Evolutionary conservation across 345 rosid genomes (phyloP).

Genomic region (Passiflora organensis): DNA sequence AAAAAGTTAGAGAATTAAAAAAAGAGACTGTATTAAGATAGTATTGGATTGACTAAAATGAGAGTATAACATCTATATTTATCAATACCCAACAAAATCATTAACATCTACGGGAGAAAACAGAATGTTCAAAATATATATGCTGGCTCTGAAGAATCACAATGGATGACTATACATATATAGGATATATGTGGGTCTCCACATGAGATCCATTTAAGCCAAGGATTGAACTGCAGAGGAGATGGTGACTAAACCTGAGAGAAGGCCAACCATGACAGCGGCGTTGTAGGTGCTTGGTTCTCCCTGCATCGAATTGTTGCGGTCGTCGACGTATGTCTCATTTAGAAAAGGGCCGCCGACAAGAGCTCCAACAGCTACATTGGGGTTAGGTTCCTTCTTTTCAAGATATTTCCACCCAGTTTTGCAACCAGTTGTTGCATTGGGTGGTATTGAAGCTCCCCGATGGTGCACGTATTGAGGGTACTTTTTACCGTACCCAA

Average conservation of each 20-base stretch:
- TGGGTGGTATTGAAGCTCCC: slow-evolving; percentile 88
- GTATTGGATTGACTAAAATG: too few species aligned
- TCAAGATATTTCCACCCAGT: slow-evolving; percentile 77
- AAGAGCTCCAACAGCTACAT: slow-evolving; percentile 78
- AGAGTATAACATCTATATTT: too few species aligned
- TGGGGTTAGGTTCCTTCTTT: slow-evolving; percentile 68
- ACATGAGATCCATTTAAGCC: slow-evolving; percentile 21
- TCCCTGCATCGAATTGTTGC: slow-evolving; percentile 76
- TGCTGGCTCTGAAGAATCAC: too few species aligned
- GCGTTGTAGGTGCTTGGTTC: slow-evolving; percentile 91
- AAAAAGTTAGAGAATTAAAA: too few species aligned
- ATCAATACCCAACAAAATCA: too few species aligned
- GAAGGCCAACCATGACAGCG: slow-evolving; percentile 80
- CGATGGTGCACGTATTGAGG: slow-evolving; percentile 86
- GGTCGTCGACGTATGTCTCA: slow-evolving; percentile 59
- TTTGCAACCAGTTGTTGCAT: slow-evolving; percentile 63
- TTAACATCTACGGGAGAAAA: too few species aligned
- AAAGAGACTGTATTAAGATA: too few species aligned
- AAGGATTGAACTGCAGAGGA: slow-evolving; percentile 69
- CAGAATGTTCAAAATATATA: too few species aligned
- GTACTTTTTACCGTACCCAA: slow-evolving; percentile 84
- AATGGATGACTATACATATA: background rate
- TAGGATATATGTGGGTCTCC: slow-evolving; percentile 9
- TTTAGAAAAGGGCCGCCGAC: slow-evolving; percentile 92
- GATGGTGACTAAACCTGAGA: slow-evolving; percentile 84